Conservation (phyloP, 2,329 filamentous ascomycete species). For the Leptographium radiaticola region DNA sequence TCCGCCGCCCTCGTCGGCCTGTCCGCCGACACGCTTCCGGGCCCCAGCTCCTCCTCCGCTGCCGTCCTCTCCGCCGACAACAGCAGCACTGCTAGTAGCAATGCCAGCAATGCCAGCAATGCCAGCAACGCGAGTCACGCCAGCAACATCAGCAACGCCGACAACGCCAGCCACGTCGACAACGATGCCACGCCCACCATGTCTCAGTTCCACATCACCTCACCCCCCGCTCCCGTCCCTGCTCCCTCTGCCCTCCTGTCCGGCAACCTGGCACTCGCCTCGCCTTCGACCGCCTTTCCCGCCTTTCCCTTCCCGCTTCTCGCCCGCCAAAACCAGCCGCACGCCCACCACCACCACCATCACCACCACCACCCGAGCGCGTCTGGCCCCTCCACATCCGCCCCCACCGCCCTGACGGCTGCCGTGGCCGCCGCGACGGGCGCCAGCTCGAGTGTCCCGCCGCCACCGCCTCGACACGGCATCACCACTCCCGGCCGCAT, state of each 20-base stretch:
- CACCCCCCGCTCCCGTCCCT: conserved; percentile 48
- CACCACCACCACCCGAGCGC: conserved; percentile 26
- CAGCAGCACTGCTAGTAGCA: background rate
- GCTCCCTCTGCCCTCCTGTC: background rate
- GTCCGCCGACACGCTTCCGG: conserved; percentile 22
- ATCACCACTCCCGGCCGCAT: conserved; percentile 37
- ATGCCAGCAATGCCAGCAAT: background rate
- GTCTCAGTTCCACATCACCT: conserved; percentile 50
- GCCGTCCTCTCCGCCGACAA: background rate
- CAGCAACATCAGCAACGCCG: background rate
- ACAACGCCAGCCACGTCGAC: conserved; percentile 10
- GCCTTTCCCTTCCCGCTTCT: background rate
- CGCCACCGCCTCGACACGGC: conserved; percentile 19
- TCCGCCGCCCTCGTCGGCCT: conserved; percentile 40
- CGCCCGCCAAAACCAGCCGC: conserved; percentile 11
- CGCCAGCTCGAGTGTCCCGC: background rate
- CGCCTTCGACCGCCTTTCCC: background rate
- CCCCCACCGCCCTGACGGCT: background rate
- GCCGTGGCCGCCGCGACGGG: conserved; percentile 2
- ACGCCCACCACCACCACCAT: conserved; percentile 29
- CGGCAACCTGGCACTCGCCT: background rate
- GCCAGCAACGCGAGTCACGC: conserved; percentile 8
- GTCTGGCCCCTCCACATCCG: background rate
- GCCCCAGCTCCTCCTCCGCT: background rate
- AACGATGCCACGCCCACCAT: conserved; percentile 47